Evolutionary conservation across 2,329 filamentous ascomycete genomes (phyloP).

Genomic region (Fusarium camptoceras): DNA sequence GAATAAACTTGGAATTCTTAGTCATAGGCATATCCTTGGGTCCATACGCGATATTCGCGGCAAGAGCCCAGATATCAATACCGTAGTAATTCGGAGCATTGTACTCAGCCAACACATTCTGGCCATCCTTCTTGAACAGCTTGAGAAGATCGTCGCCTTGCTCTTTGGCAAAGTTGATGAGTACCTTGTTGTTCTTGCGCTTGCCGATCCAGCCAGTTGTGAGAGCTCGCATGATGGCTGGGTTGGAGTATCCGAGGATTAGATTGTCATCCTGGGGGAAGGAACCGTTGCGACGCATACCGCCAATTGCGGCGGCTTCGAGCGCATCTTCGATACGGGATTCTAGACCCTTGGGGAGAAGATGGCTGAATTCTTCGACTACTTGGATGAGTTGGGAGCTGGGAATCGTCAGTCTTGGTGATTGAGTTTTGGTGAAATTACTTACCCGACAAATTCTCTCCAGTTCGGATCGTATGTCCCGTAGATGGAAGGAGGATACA

Average conservation of each 20-base stretch:
- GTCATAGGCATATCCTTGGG: slow-evolving; percentile 22
- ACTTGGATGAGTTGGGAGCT: slow-evolving; percentile 15
- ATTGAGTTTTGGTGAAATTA: rapidly evolving
- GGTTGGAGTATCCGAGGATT: slow-evolving; percentile 56
- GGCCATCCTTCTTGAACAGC: slow-evolving; percentile 42
- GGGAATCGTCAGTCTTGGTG: rapidly evolving
- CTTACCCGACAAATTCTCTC: slow-evolving; percentile 21
- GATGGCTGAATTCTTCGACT: slow-evolving; percentile 9
- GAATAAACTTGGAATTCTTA: slow-evolving; percentile 15
- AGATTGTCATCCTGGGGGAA: slow-evolving; percentile 6
- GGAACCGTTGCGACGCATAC: slow-evolving; percentile 21
- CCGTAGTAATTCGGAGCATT: slow-evolving; percentile 21
- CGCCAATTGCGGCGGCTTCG: slow-evolving; percentile 12
- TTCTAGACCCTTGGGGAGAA: slow-evolving; percentile 3
- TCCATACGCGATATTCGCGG: slow-evolving; percentile 10
- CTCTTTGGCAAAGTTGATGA: slow-evolving; percentile 53
- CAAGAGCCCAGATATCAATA: slow-evolving; percentile 20
- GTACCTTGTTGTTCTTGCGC: slow-evolving; percentile 52
- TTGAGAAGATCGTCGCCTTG: slow-evolving; percentile 48
- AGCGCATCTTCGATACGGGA: slow-evolving; percentile 13
- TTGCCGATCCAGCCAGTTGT: slow-evolving; percentile 56
- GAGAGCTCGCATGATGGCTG: slow-evolving; percentile 55
- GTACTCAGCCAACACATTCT: slow-evolving; percentile 7
- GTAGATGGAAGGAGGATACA: slow-evolving; percentile 19
- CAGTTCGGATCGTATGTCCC: slow-evolving; percentile 16